phyloP scores from a whole-genome alignment of 1,284 basidiomycete genomes.

The Ganoderma lucidum region DNA sequence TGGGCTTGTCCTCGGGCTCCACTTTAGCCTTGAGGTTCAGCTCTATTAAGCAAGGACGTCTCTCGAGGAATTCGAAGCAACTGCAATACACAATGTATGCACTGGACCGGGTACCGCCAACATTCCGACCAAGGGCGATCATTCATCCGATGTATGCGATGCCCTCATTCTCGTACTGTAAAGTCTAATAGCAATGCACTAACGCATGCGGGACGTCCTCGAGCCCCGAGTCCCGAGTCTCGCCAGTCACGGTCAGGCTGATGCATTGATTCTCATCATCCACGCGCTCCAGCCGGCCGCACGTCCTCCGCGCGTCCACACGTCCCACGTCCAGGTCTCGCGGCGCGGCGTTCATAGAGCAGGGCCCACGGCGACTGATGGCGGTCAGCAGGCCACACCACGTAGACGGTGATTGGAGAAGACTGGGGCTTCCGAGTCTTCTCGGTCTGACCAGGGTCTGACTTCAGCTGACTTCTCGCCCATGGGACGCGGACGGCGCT shows the following conservation, averaged over 20 bases:
- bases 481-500: not conserved
- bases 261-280: not conserved
- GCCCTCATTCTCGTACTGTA: not conserved
- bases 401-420: not conserved
- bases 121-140: not conserved
- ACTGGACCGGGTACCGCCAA: not conserved
- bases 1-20: not conserved
- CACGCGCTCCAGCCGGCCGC: not conserved
- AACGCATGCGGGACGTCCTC: not conserved
- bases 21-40: not conserved
- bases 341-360: not conserved
- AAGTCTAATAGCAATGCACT: not conserved
- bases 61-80: no score
- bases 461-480: not conserved
- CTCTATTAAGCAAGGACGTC: no score
- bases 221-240: no score
- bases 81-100: not conserved
- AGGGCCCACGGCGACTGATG: not conserved
- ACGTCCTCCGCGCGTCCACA: not conserved
- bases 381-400: not conserved
- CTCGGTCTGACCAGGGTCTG: not conserved
- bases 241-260: not conserved
- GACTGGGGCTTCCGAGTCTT: not conserved
- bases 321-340: not conserved
- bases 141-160: not conserved